Percentiles rank a stretch among this genome's conserved stretches.
Conservation (phyloP, 176 grass and related monocot species). For the Otatea glauca region DNA sequence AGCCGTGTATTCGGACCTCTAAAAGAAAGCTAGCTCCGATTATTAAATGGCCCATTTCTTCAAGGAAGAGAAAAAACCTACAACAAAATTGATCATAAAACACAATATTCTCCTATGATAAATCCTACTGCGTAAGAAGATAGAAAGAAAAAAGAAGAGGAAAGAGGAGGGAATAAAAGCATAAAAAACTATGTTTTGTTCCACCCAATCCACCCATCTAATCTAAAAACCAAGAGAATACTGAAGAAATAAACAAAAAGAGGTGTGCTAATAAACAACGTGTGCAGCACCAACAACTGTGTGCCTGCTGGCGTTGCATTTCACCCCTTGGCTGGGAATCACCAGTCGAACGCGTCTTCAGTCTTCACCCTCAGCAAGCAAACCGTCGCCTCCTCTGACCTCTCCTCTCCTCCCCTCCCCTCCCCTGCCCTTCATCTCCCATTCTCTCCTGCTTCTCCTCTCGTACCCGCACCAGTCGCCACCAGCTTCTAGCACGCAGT, state of each 20-base stretch:
- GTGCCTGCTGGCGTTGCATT: conserved; percentile 5
- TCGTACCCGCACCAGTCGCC: not conserved
- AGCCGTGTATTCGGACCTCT: not conserved
- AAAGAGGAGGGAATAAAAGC: not conserved
- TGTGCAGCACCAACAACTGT: conserved; percentile 24
- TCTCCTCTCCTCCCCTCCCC: not conserved
- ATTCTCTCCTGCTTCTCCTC: not conserved
- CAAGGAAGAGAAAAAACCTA: not conserved
- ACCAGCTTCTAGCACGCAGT: not conserved
- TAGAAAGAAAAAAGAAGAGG: not conserved
- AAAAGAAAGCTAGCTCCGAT: not conserved
- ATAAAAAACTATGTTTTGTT: not conserved
- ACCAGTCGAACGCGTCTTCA: conserved; percentile 55
- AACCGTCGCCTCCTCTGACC: not conserved
- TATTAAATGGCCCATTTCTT: not conserved
- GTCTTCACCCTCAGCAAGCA: conserved; percentile 33
- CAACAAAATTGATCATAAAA: not conserved
- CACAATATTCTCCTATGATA: not conserved
- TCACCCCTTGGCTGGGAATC: conserved; percentile 5
- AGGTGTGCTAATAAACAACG: conserved; percentile 2
- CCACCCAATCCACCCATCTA: conserved; percentile 8
- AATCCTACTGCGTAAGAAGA: not conserved
- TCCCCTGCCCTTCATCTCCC: conserved; percentile 23
- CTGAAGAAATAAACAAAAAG: conserved; percentile 21
- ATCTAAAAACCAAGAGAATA: not conserved